Percentiles rank a stretch among this genome's conserved stretches.
Evolutionary conservation across 129 eudicot species (phyloP).

Genomic region (Cynara cardunculus): DNA sequence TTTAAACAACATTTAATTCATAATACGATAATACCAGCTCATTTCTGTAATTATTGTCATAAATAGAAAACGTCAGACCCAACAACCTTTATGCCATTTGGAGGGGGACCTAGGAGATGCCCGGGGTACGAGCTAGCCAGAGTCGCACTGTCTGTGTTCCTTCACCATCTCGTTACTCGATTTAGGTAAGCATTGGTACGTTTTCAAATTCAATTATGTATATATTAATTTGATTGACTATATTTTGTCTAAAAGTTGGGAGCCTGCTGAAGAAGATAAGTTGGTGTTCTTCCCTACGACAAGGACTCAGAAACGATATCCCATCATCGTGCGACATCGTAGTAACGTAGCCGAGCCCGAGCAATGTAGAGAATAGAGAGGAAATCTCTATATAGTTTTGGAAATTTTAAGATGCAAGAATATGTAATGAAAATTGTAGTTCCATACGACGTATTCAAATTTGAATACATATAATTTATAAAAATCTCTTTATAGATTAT

Average conservation of each 20-base stretch:
- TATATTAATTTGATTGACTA: neutral
- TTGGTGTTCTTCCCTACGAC: slow-evolving; percentile 88
- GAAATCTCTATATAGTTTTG: slow-evolving; percentile 13
- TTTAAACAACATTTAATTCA: neutral
- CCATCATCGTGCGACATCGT: slow-evolving; percentile 45
- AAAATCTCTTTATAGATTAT: too few species aligned
- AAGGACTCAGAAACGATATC: slow-evolving; percentile 79
- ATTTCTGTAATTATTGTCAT: neutral
- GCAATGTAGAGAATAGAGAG: slow-evolving; percentile 9
- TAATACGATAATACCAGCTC: neutral
- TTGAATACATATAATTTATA: too few species aligned
- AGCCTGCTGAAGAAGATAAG: slow-evolving; percentile 79
- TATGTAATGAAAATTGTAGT: neutral
- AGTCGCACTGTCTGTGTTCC: slow-evolving; percentile 82
- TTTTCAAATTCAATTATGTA: neutral
- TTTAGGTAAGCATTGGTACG: slow-evolving; percentile 45
- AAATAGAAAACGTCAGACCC: slow-evolving; percentile 38
- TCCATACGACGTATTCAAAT: too few species aligned
- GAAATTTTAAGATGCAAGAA: neutral
- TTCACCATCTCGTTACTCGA: slow-evolving; percentile 60
- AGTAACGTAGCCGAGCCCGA: slow-evolving; percentile 8
- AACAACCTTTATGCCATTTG: slow-evolving; percentile 72
- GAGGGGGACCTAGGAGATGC: slow-evolving; percentile 96
- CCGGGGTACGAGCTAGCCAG: slow-evolving; percentile 92
- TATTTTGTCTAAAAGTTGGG: slow-evolving; percentile 53